phyloP scores from a whole-genome alignment of 2,329 filamentous ascomycete species.

The Exophiala sideris region DNA sequence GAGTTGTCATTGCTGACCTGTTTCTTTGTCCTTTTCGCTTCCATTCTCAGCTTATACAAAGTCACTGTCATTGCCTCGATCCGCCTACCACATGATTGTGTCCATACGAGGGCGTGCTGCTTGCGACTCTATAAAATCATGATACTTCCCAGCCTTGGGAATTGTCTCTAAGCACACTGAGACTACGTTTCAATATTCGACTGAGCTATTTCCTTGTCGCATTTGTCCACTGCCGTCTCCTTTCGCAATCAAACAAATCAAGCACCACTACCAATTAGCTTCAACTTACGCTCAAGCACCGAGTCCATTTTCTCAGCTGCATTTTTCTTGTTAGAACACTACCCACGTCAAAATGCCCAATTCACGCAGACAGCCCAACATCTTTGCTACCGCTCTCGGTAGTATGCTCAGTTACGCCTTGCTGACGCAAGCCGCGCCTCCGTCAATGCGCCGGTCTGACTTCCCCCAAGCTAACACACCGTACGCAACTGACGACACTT shows the following conservation, averaged over 20 bases:
- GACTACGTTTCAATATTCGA: conserved; percentile 12
- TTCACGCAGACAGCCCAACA: neutral
- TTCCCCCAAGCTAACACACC: neutral
- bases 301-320: no score
- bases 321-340: no score
- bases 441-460: conserved; percentile 3
- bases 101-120: neutral
- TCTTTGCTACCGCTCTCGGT: conserved; percentile 7
- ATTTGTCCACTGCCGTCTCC: conserved; percentile 17
- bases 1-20: neutral
- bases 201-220: conserved; percentile 26
- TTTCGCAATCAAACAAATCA: conserved; percentile 11
- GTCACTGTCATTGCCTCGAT: neutral
- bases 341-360: conserved; percentile 1
- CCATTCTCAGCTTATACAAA: neutral
- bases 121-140: conserved; percentile 8
- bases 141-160: conserved; percentile 1
- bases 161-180: conserved; percentile 15
- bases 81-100: neutral
- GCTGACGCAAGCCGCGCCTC: conserved; percentile 13
- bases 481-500: neutral
- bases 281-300: no score
- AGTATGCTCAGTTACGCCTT: conserved; percentile 10
- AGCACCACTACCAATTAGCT: neutral
- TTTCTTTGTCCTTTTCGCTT: neutral